Evolutionary conservation across 177 flowering plant species (phyloP), one percentile per base, ranked within the genome.

Genomic region (Tripterygium wilfordii): DNA sequence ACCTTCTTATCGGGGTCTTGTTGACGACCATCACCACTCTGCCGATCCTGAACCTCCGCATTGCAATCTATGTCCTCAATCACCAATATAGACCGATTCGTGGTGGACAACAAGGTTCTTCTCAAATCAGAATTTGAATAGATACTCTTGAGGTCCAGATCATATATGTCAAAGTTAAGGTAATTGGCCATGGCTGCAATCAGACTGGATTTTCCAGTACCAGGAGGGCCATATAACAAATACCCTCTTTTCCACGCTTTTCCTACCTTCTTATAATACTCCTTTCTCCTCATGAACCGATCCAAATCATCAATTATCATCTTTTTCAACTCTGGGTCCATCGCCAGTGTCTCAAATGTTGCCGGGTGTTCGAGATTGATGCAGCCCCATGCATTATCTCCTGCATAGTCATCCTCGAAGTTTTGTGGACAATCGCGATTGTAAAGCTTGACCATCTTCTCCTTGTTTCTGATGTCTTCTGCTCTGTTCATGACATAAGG

Each of bases 171-270:
- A 39, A 73, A 73, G 45, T 69, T 69, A 20, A 73, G 46, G 36
- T 69, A 59, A 51, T 73, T 73, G 7, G 78, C 78, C 60, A 73
- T 69, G 27, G 78, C 78, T 0, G 78, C 78, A 24, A 73, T 55
- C 66, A 72, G 47, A 54, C 77, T 72, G 1, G 77, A 72, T 42
- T 72, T 72, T 1, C 77, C 77, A 1, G 77, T 72, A 6, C 77
- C 77, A 0, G 77, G 73, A 24, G 77, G 77, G 0, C 77, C 77
- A 24, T 68, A 68, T 49, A 72, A 28, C 66, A 72, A 47, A 18
- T 72, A 72, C 7, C 77, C 77, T 10, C 77, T 35, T 16, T 72
- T 72, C 77, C 77, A 72, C 1, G 77, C 68, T 57, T 41, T 57
- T 10, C 75, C 75, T 0, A 69, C 78, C 22, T 42, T 66, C 51